phyloP scores from a whole-genome alignment of 805 yeast genomes.

The Saturnispora dispora region DNA sequence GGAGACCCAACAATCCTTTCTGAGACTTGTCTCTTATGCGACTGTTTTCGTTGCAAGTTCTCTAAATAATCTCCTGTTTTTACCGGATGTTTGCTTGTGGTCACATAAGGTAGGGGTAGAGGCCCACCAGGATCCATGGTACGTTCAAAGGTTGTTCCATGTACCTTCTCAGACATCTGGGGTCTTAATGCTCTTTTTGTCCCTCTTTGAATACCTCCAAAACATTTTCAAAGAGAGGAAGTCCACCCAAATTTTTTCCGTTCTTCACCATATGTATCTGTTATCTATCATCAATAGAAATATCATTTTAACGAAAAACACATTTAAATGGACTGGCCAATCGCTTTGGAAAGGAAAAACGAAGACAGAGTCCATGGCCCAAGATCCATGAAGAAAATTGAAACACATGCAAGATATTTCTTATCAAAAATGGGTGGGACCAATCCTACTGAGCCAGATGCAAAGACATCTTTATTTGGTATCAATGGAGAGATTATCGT shows the following conservation, averaged over 20 bases:
- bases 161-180: constrained; percentile 6
- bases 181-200: background rate
- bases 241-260: background rate
- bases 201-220: background rate
- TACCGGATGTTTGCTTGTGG: background rate
- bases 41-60: background rate
- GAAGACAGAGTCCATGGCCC: background rate
- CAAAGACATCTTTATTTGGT: background rate
- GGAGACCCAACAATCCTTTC: background rate
- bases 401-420: background rate
- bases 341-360: background rate
- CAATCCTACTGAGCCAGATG: background rate
- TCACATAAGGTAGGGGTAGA: constrained; percentile 3
- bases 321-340: background rate
- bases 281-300: background rate
- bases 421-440: background rate
- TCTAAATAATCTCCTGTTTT: constrained; percentile 1
- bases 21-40: background rate
- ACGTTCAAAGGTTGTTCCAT: background rate
- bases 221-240: background rate
- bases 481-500: constrained; percentile 30
- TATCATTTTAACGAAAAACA: background rate
- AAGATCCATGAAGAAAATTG: background rate
- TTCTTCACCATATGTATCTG: background rate
- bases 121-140: constrained; percentile 4